phyloP scores from a whole-genome alignment of 306 rosid genomes.

The Cicer chorassanicum region DNA sequence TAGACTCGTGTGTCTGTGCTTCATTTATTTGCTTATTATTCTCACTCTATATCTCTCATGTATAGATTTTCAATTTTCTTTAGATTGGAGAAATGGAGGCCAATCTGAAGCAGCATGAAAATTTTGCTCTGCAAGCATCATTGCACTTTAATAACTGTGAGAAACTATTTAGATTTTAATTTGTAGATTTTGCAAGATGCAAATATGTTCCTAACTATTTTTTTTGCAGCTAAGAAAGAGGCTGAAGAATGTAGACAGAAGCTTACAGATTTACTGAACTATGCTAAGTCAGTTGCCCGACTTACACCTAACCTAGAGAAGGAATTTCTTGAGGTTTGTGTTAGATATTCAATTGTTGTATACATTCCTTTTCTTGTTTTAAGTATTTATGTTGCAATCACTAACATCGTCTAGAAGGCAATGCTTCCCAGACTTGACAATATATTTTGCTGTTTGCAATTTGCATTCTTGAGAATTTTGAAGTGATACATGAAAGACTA shows the following conservation, averaged over 20 bases:
- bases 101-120: slow-evolving; percentile 77
- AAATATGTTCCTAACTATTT: slow-evolving; percentile 25
- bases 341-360: slow-evolving; percentile 1
- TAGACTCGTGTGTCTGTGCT: slow-evolving; percentile 8
- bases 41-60: slow-evolving; percentile 20
- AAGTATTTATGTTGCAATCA: background rate
- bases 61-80: slow-evolving; percentile 41
- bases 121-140: slow-evolving; percentile 71
- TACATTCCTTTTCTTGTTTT: slow-evolving; percentile 6
- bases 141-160: slow-evolving; percentile 64
- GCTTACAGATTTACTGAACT: slow-evolving; percentile 62
- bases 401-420: background rate
- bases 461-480: slow-evolving; percentile 35
- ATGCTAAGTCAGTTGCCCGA: slow-evolving; percentile 75
- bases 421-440: slow-evolving; percentile 24
- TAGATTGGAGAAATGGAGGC: slow-evolving; percentile 82
- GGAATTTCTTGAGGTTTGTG: slow-evolving; percentile 86
- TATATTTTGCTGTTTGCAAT: slow-evolving; percentile 13
- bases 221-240: slow-evolving; percentile 72
- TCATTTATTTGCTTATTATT: slow-evolving; percentile 21
- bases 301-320: slow-evolving; percentile 77
- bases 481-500: background rate
- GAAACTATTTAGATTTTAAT: slow-evolving; percentile 35
- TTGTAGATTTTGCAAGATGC: slow-evolving; percentile 17
- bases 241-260: slow-evolving; percentile 58